Evolutionary conservation across 345 rosid genomes (phyloP).

Genomic region (Brassica cretica): DNA sequence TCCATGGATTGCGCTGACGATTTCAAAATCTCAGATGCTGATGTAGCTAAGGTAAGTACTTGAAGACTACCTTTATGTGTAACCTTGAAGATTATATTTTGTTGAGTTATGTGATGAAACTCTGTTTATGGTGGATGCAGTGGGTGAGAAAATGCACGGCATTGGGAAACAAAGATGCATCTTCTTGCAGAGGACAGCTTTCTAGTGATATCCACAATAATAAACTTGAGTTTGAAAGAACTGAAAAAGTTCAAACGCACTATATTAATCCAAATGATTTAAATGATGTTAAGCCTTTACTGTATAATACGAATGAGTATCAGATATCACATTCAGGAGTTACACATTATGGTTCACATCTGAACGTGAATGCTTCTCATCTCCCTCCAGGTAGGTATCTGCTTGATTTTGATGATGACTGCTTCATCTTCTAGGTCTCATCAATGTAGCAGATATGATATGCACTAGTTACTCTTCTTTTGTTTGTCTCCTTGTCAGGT

Average conservation of each 20-base stretch:
- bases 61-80: background rate
- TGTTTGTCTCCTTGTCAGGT: constrained; percentile 43
- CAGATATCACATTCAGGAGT: constrained; percentile 67
- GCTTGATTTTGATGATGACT: constrained; percentile 8
- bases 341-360: constrained; percentile 41
- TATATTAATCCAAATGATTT: constrained; percentile 43
- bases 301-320: constrained; percentile 69
- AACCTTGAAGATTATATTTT: background rate
- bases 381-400: constrained; percentile 46
- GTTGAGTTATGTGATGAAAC: constrained; percentile 1
- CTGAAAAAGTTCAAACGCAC: constrained; percentile 47
- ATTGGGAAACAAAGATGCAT: constrained; percentile 47
- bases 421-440: background rate
- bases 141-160: constrained; percentile 68
- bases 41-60: constrained; percentile 59
- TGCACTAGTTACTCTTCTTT: background rate
- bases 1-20: constrained; percentile 55
- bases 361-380: constrained; percentile 36
- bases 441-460: constrained; percentile 12
- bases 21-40: constrained; percentile 57
- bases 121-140: constrained; percentile 42
- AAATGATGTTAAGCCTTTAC: constrained; percentile 92
- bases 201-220: constrained; percentile 80
- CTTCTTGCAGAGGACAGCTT: constrained; percentile 42
- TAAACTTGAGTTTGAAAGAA: constrained; percentile 45